Base-by-base conservation (phyloP, 2,329 filamentous ascomycete genomes). In the Pleomassaria siparia region DNA sequence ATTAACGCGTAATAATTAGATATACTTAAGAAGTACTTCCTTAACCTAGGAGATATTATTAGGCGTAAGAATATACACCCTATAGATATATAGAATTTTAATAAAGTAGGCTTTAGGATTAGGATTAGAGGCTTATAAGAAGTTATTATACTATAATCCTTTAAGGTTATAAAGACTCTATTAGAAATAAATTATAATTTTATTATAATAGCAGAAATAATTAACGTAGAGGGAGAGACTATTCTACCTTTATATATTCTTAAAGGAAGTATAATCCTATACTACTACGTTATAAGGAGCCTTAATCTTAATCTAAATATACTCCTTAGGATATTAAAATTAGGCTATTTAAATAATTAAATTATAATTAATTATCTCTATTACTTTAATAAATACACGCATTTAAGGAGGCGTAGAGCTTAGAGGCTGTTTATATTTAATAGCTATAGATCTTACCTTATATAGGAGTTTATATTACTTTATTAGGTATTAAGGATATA, bases 361-460 rank as follows among this genome's bases (percentile, higher is more conserved):
- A n/a, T 36, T 36, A 16, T 9, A 9, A 8, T 36, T 9, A 11
- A 36, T 10, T 18, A 16, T 10, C 9, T 36, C 10, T 8, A 11
- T 10, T 9, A 11, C 32, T 36, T 36, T 36, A 22, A 10, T 39
- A 18, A n/a, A 7, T 33, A 33, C 15, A 33, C 30, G 15, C 6
- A 33, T n/a, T n/a, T 8, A n/a, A 33, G 30, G 30, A 7, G 30
- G 13, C 13, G 12, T n/a, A 18, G 30, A 7, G 13, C 12, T n/a
- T 33, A n/a, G 30, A 7, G 30, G 13, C 15, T 33, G 30, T 18
- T 33, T 33, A 33, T 33, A 7, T 39, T 39, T 39, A n/a, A 39
- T 39, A n/a, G 35, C 35, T 39, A 39, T 39, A 22, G 35, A 18
- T 39, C 20, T 20, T 22, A 39, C 35, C 35, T 39, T 39, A 39